These are phyloP conservation scores for Nicotiana otophora DNA, from an alignment of 257 asterid species.

Conservation along the genomic window DNA sequence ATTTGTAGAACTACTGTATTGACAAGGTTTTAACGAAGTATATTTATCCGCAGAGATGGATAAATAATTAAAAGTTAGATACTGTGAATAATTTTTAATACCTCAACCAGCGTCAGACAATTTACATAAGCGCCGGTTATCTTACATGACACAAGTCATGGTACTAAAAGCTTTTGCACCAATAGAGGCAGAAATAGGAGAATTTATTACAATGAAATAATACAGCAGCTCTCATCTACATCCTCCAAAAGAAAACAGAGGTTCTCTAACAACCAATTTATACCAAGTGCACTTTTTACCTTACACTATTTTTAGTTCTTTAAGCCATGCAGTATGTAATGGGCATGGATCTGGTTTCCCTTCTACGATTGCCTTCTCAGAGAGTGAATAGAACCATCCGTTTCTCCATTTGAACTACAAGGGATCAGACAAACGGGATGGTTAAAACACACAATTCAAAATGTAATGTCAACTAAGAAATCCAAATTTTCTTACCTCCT, in stretches of 20 bases:
- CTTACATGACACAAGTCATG: not conserved
- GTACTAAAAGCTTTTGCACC: not conserved
- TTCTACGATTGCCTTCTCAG: constrained; percentile 70
- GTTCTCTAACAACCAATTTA: not conserved
- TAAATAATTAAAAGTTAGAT: no score
- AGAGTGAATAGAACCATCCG: constrained; percentile 88
- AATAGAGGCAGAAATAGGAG: not conserved
- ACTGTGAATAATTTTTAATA: no score
- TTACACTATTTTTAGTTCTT: constrained; percentile 69
- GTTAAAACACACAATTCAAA: not conserved
- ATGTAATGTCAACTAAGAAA: not conserved
- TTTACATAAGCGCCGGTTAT: no score
- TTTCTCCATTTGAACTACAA: constrained; percentile 94
- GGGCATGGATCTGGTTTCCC: constrained; percentile 94
- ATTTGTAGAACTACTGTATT: no score
- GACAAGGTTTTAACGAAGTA: no score
- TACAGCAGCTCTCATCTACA: constrained; percentile 1
- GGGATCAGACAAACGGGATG: not conserved
- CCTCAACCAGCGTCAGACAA: no score
- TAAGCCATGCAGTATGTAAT: constrained; percentile 91
- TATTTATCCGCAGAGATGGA: no score
- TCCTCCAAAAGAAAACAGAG: not conserved
- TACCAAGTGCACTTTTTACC: not conserved
- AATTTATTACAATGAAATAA: not conserved
- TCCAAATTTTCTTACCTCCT: constrained; percentile 54